Conservation (phyloP, 2,329 filamentous ascomycete species). For the Ceratocystis papillata region DNA sequence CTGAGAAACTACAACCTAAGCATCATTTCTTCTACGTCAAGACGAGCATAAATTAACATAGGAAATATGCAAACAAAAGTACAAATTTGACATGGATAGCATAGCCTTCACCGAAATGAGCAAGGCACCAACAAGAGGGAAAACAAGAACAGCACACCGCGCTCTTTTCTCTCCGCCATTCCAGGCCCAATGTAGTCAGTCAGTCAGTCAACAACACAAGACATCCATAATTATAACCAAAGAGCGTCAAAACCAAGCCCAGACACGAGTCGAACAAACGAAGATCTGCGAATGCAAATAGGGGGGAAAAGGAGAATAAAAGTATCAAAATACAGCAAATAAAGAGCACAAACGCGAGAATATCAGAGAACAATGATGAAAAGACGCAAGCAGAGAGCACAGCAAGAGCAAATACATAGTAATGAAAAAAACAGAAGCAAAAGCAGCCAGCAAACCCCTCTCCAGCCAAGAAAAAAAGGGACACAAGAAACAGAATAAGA, state of each 20-base stretch:
- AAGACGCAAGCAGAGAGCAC: constrained; percentile 21
- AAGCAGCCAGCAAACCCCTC: constrained; percentile 16
- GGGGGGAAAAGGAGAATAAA: constrained; percentile 21
- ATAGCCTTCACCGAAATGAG: too few relatives aligned
- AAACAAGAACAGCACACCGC: too few relatives aligned
- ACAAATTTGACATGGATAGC: too few relatives aligned
- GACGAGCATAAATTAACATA: too few relatives aligned
- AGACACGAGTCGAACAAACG: constrained; percentile 23
- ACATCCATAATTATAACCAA: too few relatives aligned
- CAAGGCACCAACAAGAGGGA: too few relatives aligned
- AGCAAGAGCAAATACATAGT: constrained; percentile 13
- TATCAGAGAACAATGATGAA: constrained; percentile 15
- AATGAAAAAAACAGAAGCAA: constrained; percentile 21
- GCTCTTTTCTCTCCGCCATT: too few relatives aligned
- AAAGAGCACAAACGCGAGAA: constrained; percentile 1
- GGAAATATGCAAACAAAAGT: too few relatives aligned
- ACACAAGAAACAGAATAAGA: neutral
- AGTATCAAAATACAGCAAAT: constrained; percentile 25
- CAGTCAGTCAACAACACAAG: too few relatives aligned
- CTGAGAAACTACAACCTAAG: too few relatives aligned
- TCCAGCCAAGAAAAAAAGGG: constrained; percentile 14
- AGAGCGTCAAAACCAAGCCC: neutral
- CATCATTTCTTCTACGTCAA: neutral
- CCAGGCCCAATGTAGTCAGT: too few relatives aligned
- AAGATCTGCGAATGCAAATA: constrained; percentile 19